Evolutionary conservation across 2,329 filamentous ascomycete genomes (phyloP).

Genomic region (Lasiodiplodia hormozganensis): DNA sequence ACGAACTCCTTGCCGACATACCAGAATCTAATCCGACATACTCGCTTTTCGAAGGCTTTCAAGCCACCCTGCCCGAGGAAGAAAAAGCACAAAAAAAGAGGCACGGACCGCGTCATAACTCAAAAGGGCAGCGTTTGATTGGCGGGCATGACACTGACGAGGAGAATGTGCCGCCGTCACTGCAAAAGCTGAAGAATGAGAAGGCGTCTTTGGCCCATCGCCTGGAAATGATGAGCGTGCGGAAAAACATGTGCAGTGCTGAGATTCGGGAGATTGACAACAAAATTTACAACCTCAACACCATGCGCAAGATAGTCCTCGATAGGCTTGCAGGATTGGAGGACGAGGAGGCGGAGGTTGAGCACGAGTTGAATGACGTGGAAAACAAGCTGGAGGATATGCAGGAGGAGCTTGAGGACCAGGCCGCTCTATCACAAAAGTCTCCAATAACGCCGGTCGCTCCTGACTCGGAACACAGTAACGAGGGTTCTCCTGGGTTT

Average conservation of each 20-base stretch:
- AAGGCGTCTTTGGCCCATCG: slow-evolving; percentile 81
- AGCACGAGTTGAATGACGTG: slow-evolving; percentile 76
- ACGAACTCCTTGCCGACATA: slow-evolving; percentile 88
- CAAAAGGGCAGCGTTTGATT: slow-evolving; percentile 78
- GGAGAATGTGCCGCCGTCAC: slow-evolving; percentile 66
- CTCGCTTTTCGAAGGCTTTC: slow-evolving; percentile 95
- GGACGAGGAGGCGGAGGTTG: slow-evolving; percentile 86
- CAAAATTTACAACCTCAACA: slow-evolving; percentile 91
- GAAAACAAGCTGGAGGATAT: slow-evolving; percentile 69
- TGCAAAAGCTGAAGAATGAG: slow-evolving; percentile 80
- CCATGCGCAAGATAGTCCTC: slow-evolving; percentile 90
- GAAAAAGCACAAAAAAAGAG: slow-evolving; percentile 69
- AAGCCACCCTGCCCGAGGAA: slow-evolving; percentile 78
- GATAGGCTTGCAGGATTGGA: slow-evolving; percentile 86
- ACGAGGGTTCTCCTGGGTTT: slow-evolving; percentile 66
- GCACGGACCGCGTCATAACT: slow-evolving; percentile 68
- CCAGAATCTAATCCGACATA: slow-evolving; percentile 86
- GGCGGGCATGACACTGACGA: slow-evolving; percentile 66
- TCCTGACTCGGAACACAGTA: slow-evolving; percentile 55
- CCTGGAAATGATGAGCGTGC: slow-evolving; percentile 86
- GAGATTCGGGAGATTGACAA: slow-evolving; percentile 97
- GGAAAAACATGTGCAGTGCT: slow-evolving; percentile 97
- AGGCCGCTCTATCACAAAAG: slow-evolving; percentile 53
- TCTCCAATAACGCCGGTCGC: slow-evolving; percentile 50
- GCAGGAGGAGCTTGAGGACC: slow-evolving; percentile 64